Percentiles rank a stretch among this genome's conserved stretches.
Evolutionary conservation across 2,329 filamentous ascomycete species (phyloP).

Genomic region (Colletotrichum paranaense): DNA sequence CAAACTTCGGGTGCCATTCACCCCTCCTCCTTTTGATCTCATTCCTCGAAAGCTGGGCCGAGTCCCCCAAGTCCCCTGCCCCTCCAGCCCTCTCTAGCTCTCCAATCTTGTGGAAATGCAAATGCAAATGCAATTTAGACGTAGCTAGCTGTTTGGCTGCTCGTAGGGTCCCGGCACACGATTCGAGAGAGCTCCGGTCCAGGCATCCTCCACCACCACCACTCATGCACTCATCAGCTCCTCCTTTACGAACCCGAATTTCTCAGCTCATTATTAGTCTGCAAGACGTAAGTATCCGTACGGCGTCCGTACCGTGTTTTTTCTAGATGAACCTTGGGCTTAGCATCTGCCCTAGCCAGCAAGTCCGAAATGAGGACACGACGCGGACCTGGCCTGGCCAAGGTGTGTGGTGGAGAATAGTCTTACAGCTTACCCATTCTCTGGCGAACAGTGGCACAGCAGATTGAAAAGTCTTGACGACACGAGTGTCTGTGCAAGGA

Average conservation of each 20-base stretch:
- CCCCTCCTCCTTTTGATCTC: not conserved
- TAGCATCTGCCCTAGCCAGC: not conserved
- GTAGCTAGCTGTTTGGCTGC: not conserved
- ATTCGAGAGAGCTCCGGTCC: not conserved
- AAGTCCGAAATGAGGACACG: not conserved
- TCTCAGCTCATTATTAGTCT: not conserved
- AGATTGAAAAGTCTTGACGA: not conserved
- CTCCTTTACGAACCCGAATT: not conserved
- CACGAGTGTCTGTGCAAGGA: slow-evolving; percentile 2
- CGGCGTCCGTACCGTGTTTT: not conserved
- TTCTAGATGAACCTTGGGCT: not conserved
- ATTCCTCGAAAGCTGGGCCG: not conserved
- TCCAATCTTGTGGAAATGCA: slow-evolving; percentile 2
- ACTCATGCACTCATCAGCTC: not conserved
- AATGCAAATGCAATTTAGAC: not conserved
- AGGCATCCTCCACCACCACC: not conserved
- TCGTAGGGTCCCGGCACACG: not conserved
- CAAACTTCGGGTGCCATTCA: not conserved
- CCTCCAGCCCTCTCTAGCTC: not conserved
- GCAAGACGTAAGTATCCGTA: not conserved
- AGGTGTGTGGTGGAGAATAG: not conserved
- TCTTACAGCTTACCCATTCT: not conserved
- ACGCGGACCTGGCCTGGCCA: not conserved
- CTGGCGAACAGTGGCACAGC: not conserved
- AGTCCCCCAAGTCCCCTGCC: not conserved